Conservation (phyloP, 2,329 filamentous ascomycete species). For the Arthroderma sp. region DNA sequence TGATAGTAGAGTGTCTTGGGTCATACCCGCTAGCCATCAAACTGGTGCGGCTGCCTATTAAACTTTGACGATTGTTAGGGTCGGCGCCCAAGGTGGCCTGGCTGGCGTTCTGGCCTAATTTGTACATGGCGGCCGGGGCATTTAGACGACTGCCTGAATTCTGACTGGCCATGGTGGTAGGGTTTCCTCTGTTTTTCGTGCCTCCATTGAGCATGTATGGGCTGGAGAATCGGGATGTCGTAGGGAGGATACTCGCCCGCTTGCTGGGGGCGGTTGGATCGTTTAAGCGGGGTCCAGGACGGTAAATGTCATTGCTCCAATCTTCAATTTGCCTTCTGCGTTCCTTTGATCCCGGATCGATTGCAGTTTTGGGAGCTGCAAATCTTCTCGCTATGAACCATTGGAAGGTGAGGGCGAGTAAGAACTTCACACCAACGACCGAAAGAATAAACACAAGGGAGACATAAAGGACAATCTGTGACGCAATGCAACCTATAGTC, state of each 20-base stretch:
- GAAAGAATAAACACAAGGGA: conserved; percentile 83
- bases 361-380: conserved; percentile 71
- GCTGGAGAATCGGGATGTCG: conserved; percentile 86
- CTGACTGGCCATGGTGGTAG: conserved; percentile 93
- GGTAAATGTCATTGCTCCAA: conserved; percentile 96
- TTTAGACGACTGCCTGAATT: conserved; percentile 56
- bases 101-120: conserved; percentile 40
- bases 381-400: conserved; percentile 90
- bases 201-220: conserved; percentile 54
- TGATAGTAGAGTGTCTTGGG: conserved; percentile 41
- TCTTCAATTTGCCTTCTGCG: conserved; percentile 91
- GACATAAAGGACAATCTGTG: conserved; percentile 89
- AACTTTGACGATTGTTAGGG: conserved; percentile 25
- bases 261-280: conserved; percentile 62
- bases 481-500: conserved; percentile 92
- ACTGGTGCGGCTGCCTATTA: conserved; percentile 38
- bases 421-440: conserved; percentile 73
- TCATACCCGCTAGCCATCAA: conserved; percentile 46
- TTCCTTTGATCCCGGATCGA: conserved; percentile 67
- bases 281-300: conserved; percentile 67
- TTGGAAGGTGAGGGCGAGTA: conserved; percentile 82
- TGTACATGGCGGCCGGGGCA: conserved; percentile 56
- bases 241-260: conserved; percentile 70
- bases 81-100: conserved; percentile 41
- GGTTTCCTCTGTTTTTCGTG: conserved; percentile 41